phyloP scores from a whole-genome alignment of 148 eudicot species.

The Amaranthus hypochondriacus region DNA sequence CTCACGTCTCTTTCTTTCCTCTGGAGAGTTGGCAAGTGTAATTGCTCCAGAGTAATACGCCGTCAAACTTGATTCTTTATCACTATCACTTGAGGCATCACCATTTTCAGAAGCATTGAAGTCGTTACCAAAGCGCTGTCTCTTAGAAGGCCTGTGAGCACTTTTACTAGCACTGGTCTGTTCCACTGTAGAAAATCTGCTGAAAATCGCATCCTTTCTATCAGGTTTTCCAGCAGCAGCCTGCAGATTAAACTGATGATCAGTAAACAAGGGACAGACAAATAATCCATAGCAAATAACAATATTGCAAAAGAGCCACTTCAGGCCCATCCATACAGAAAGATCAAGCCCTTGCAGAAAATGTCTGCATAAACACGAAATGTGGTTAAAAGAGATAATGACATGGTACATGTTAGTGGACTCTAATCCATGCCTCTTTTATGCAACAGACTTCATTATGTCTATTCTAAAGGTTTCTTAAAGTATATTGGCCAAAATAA shows the following conservation, averaged over 20 bases:
- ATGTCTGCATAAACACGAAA: neutral
- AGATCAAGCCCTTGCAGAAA: neutral
- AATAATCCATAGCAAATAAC: neutral
- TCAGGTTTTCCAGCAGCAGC: constrained; percentile 52
- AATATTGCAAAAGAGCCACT: neutral
- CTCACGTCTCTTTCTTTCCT: constrained; percentile 87
- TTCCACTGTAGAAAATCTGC: constrained; percentile 46
- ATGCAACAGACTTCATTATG: neutral
- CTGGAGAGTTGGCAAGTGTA: constrained; percentile 74
- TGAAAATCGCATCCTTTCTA: constrained; percentile 35
- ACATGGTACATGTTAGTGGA: neutral
- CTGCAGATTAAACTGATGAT: constrained; percentile 40
- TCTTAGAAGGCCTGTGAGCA: constrained; percentile 59
- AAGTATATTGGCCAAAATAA: neutral
- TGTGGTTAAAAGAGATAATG: neutral
- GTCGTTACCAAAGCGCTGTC: constrained; percentile 54
- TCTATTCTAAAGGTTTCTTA: neutral
- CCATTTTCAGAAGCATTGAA: constrained; percentile 46
- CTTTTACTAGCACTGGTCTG: constrained; percentile 39
- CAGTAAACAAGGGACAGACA: neutral
- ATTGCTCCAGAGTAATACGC: constrained; percentile 65
- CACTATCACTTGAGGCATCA: constrained; percentile 86
- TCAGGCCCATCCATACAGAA: neutral
- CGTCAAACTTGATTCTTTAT: constrained; percentile 71
- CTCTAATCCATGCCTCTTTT: neutral